Evolutionary conservation across 2,329 filamentous ascomycete species (phyloP).

Genomic region (Calonectria pseudoreteaudii): DNA sequence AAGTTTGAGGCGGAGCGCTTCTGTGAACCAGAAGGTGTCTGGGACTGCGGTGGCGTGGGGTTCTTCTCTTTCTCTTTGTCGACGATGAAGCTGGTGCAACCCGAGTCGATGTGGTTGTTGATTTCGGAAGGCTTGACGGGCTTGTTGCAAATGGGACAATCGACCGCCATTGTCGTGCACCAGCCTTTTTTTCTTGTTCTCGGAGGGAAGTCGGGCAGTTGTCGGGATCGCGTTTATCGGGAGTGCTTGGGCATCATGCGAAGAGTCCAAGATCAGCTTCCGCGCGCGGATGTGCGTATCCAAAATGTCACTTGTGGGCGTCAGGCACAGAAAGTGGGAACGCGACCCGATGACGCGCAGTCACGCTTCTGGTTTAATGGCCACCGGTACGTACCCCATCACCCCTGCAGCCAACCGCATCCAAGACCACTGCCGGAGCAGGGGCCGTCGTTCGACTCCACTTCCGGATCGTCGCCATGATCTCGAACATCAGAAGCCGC

Average conservation of each 20-base stretch:
- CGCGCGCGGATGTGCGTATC: neutral
- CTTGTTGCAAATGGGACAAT: constrained; percentile 85
- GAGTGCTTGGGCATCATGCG: neutral
- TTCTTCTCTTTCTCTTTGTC: constrained; percentile 55
- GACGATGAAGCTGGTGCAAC: constrained; percentile 76
- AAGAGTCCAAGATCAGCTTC: neutral
- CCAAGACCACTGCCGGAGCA: neutral
- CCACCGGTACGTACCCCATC: neutral
- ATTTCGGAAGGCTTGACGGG: constrained; percentile 79
- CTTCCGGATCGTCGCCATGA: neutral
- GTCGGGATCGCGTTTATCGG: neutral
- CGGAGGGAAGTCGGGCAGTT: neutral
- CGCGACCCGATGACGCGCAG: constrained; percentile 19
- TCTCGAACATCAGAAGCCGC: neutral
- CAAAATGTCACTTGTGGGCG: neutral
- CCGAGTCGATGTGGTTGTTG: constrained; percentile 91
- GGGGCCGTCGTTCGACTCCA: neutral
- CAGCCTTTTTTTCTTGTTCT: too few relatives aligned
- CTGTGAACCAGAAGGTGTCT: constrained; percentile 54
- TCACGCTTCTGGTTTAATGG: constrained; percentile 21
- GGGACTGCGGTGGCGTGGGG: constrained; percentile 46
- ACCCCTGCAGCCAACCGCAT: neutral
- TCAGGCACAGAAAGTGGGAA: constrained; percentile 1
- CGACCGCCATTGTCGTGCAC: constrained; percentile 61
- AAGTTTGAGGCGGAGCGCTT: constrained; percentile 69